Conservation (phyloP, 2,329 filamentous ascomycete species). For the Zarea fungicola region DNA sequence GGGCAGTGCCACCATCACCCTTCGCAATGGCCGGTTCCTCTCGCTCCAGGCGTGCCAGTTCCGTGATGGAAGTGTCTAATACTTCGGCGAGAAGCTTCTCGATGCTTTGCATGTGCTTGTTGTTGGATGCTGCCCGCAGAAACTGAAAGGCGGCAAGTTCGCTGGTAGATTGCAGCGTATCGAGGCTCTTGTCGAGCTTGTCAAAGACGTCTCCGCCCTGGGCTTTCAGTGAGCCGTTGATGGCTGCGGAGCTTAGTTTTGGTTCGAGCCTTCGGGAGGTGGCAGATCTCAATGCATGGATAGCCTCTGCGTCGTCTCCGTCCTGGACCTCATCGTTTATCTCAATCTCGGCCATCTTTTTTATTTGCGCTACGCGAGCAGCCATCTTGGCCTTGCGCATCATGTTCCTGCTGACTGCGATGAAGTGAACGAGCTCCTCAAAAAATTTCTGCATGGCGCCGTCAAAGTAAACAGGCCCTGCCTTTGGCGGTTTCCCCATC, state of each 20-base stretch:
- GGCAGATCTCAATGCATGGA: conserved; percentile 30
- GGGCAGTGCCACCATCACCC: conserved; percentile 35
- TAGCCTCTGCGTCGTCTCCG: conserved; percentile 26
- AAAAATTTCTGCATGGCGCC: conserved; percentile 79
- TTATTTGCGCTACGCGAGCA: conserved; percentile 64
- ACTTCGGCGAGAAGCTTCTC: conserved; percentile 60
- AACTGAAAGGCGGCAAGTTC: conserved; percentile 87
- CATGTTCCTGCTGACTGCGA: conserved; percentile 74
- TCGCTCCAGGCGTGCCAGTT: conserved; percentile 50
- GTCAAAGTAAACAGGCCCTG: conserved; percentile 86
- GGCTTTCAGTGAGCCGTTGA: conserved; percentile 17
- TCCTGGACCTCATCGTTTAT: conserved; percentile 45
- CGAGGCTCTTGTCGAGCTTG: conserved; percentile 69
- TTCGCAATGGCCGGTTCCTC: conserved; percentile 46
- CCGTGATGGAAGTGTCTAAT: conserved; percentile 53
- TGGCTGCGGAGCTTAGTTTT: conserved; percentile 11
- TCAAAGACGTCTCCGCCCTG: conserved; percentile 50
- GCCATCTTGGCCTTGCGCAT: conserved; percentile 87
- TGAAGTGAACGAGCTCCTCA: conserved; percentile 74
- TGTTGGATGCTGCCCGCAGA: conserved; percentile 80
- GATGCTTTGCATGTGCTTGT: conserved; percentile 67
- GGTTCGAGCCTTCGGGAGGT: conserved; percentile 31
- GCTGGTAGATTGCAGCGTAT: conserved; percentile 74
- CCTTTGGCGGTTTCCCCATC: not conserved
- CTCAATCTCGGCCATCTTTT: conserved; percentile 54